Conservation (phyloP, 2,329 filamentous ascomycete genomes). For the Penicillium hordei region DNA sequence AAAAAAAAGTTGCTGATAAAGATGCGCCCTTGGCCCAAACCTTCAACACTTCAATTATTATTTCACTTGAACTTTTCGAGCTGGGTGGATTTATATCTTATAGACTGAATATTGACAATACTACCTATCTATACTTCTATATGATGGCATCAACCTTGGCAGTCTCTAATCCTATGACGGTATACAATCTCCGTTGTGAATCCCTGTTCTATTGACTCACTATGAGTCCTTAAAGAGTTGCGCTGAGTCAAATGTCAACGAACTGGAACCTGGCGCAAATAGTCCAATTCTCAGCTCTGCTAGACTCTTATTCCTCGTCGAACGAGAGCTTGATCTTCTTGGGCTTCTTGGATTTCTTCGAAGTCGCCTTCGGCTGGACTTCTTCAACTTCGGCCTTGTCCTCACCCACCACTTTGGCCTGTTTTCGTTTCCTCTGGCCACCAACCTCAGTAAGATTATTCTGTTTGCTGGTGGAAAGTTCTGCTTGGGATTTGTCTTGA, state of each 20-base stretch:
- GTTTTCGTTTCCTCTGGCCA: conserved; percentile 43
- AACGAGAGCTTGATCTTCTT: conserved; percentile 51
- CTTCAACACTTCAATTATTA: neutral
- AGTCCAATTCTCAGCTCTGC: neutral
- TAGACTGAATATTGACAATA: neutral
- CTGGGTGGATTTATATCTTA: neutral
- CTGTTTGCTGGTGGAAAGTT: conserved; percentile 30
- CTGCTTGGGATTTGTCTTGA: conserved; percentile 15
- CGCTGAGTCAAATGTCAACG: neutral
- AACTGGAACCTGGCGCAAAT: neutral
- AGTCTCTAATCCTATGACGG: conserved; percentile 1
- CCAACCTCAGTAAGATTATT: conserved; percentile 42
- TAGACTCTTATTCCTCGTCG: conserved; percentile 34
- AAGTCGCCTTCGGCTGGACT: conserved; percentile 22
- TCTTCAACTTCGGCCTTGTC: conserved; percentile 30
- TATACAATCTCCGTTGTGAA: conserved; percentile 3
- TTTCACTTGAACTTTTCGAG: neutral
- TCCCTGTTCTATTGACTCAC: conserved; percentile 19
- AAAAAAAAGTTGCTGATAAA: conserved; percentile 28
- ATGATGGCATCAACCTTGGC: neutral
- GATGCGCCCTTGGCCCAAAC: conserved; percentile 3
- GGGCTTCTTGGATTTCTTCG: conserved; percentile 42
- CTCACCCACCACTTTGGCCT: conserved; percentile 43
- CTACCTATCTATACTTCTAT: neutral
- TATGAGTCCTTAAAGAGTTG: conserved; percentile 13